Base-by-base conservation (phyloP, 108 stramenopile species). In the Seminavis robusta region DNA sequence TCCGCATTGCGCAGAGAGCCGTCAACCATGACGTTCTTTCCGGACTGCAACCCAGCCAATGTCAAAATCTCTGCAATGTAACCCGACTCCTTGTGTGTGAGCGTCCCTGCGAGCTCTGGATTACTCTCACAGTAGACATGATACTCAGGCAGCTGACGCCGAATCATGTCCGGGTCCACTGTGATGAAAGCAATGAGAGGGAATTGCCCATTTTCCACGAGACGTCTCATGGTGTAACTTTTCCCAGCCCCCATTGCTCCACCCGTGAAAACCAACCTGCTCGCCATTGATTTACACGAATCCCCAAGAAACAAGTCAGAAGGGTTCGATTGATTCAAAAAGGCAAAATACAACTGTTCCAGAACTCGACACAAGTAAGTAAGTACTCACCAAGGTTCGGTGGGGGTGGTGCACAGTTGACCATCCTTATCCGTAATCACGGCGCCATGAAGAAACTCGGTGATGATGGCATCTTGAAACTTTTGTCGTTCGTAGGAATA, bases 221-320 rank as follows among this genome's bases (percentile, higher is more conserved):
- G 38, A 33, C 47, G 46, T 27, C 69, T 59, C 59, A 96, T 88
- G 16, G 88, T 88, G 52, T 94, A 77, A 17, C 59, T 61, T 86
- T 96, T 40, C 78, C 95, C 71, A 39, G 65, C 65, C 40, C 92
- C 91, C 95, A 96, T 96, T 10, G 90, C 90, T 6, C 95, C 95
- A 9, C 92, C 94, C 26, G 94, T 95, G 59, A 94, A 94, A n/a
- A n/a, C n/a, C n/a, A n/a, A n/a, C n/a, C n/a, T n/a, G n/a, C n/a
- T n/a, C n/a, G n/a, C n/a, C n/a, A n/a, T n/a, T n/a, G n/a, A n/a
- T 31, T 74, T 73, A 19, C 61, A 62, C 7, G 61, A 49, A 47
- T 51, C 28, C n/a, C 40, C 51, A 19, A 49, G 61, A 10, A 49
- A 51, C 13, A 50, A 51, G 49, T 49, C 49, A 5, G 39, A 19